Evolutionary conservation across 305 asterid genomes (phyloP), one percentile per base, ranked within the genome.

Genomic region (Nicotiana rustica): DNA sequence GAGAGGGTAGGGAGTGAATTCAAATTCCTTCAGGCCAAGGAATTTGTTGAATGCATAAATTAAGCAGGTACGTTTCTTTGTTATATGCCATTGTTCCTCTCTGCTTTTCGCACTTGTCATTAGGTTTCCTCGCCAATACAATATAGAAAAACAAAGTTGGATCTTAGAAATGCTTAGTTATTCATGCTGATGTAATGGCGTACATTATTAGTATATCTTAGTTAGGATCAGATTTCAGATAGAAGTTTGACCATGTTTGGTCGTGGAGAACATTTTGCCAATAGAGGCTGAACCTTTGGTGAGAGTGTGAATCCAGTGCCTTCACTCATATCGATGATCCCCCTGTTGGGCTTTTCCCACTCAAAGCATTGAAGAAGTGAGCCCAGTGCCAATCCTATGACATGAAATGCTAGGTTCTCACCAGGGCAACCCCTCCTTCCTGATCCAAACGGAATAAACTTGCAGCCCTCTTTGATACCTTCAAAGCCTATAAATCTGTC

Each of bases 391-490:
- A 90, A 82, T 0, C 85, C 86, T 8, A 90, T 71, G 17, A 86
- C 76, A n/a, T 87, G 86, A 67, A 82, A 14, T 4, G 87, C 92
- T 88, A 89, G 80, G 29, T 38, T 83, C 8, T 86, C 84, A 2
- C 91, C 91, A 4, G 91, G 92, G 67, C 91, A 91, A 2, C 88
- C 86, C 86, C 92, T 82, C 61, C 91, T 88, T 0, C 92, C 92
- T 18, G 82, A 64, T 21, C 92, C 94, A 78, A 91, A 91, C 0
- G 92, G 86, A 82, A 91, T 69, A 17, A 81, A 85, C 41, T 78
- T 85, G 65, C 71, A 70, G 35, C 85, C 86, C 38, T 87, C 86
- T 76, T 25, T 78, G 31, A 79, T 80, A 9, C 68, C 47, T 56
- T 86, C 88, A 47, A 78, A 19, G 14, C 52, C 81, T 14, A 35